phyloP scores from a whole-genome alignment of 257 asterid genomes.

The Plantago ovata region DNA sequence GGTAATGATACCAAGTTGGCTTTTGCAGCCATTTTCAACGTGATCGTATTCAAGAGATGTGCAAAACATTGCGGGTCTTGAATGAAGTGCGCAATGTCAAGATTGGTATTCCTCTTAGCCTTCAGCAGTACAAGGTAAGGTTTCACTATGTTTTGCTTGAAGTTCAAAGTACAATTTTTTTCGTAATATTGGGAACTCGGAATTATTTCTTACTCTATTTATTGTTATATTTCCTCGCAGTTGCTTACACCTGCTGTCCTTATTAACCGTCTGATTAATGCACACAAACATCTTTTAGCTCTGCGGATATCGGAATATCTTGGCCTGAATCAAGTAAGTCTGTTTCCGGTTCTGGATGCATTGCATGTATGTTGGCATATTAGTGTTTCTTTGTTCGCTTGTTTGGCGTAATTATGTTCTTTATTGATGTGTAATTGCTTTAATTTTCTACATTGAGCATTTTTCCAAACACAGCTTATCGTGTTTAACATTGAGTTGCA shows the following conservation, averaged over 20 bases:
- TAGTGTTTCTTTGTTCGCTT: slow-evolving; percentile 3
- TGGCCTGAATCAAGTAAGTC: slow-evolving; percentile 77
- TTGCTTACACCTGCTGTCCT: slow-evolving; percentile 84
- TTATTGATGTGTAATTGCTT: slow-evolving; percentile 10
- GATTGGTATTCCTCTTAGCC: slow-evolving; percentile 86
- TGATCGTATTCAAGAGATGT: slow-evolving; percentile 81
- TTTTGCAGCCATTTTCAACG: slow-evolving; percentile 94
- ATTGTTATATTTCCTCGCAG: slow-evolving; percentile 35
- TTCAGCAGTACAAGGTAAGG: slow-evolving; percentile 99
- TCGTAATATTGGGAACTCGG: slow-evolving; percentile 14
- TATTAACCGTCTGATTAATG: slow-evolving; percentile 85
- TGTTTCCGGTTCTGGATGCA: background rate
- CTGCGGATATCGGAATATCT: slow-evolving; percentile 84
- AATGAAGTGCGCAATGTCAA: slow-evolving; percentile 82
- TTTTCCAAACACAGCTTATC: no score
- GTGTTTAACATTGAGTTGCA: no score
- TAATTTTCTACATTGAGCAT: background rate
- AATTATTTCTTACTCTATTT: slow-evolving; percentile 14
- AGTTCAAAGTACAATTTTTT: slow-evolving; percentile 10
- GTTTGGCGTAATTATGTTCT: background rate
- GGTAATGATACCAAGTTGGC: slow-evolving; percentile 84
- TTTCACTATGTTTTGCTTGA: slow-evolving; percentile 21
- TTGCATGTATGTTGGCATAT: slow-evolving; percentile 6
- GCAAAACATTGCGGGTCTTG: slow-evolving; percentile 73
- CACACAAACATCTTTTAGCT: slow-evolving; percentile 80